Percentiles rank a stretch among this genome's conserved stretches.
Evolutionary conservation across 2,329 filamentous ascomycete genomes (phyloP).

Genomic region (Daldinia sp.): DNA sequence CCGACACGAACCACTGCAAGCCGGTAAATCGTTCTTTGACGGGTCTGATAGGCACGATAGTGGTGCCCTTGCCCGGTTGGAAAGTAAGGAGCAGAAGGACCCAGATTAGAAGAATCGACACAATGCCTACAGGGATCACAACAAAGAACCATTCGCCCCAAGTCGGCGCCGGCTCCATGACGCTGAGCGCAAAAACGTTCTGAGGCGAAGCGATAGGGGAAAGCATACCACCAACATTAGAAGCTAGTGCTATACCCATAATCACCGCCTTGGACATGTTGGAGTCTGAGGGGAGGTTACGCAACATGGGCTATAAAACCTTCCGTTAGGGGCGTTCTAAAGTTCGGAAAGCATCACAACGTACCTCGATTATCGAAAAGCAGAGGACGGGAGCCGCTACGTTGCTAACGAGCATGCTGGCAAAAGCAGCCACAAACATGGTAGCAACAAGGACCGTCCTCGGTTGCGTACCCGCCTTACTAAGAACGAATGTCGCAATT

Average conservation of each 20-base stretch:
- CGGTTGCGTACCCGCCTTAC: slow-evolving; percentile 92
- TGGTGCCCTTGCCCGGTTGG: slow-evolving; percentile 82
- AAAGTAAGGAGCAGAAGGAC: slow-evolving; percentile 84
- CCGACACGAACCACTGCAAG: slow-evolving; percentile 90
- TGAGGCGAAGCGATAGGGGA: slow-evolving; percentile 97
- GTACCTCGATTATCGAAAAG: slow-evolving; percentile 94
- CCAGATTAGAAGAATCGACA: slow-evolving; percentile 91
- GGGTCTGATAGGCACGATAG: slow-evolving; percentile 88
- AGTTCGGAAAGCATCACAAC: slow-evolving; percentile 36
- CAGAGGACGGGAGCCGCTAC: slow-evolving; percentile 96
- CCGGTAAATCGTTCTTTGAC: slow-evolving; percentile 89
- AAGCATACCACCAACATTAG: slow-evolving; percentile 95
- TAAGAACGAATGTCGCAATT: slow-evolving; percentile 94
- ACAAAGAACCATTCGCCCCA: slow-evolving; percentile 99
- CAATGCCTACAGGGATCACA: slow-evolving; percentile 87
- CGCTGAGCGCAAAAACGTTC: slow-evolving; percentile 94
- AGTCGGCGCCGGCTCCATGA: slow-evolving; percentile 90
- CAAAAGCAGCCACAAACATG: slow-evolving; percentile 98
- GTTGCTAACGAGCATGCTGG: slow-evolving; percentile 99
- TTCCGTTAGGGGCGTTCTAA: slow-evolving; percentile 8
- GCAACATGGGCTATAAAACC: slow-evolving; percentile 77
- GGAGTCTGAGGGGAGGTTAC: slow-evolving; percentile 88
- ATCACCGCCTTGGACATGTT: slow-evolving; percentile 95
- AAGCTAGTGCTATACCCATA: slow-evolving; percentile 91
- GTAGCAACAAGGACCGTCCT: slow-evolving; percentile 91